phyloP scores from a whole-genome alignment of 2,329 filamentous ascomycete genomes.

The Arthrinium puccinioides region DNA sequence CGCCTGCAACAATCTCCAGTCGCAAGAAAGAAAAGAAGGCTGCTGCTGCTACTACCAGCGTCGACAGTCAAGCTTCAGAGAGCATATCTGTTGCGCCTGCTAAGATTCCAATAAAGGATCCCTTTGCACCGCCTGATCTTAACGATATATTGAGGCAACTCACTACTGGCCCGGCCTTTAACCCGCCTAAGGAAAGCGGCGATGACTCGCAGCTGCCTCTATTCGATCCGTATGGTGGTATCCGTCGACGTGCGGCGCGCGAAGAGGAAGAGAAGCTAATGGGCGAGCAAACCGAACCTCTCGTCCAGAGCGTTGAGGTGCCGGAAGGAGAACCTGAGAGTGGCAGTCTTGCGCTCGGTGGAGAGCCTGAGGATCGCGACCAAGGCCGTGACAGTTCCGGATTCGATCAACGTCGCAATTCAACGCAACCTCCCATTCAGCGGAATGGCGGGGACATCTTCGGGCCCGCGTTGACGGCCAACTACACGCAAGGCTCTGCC shows the following conservation, averaged over 20 bases:
- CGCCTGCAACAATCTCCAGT: conserved; percentile 14
- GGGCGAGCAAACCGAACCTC: conserved; percentile 39
- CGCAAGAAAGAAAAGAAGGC: conserved; percentile 21
- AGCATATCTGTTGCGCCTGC: conserved; percentile 1
- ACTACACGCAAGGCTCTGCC: conserved; percentile 40
- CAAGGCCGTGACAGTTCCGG: conserved; percentile 39
- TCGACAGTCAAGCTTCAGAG: conserved; percentile 7
- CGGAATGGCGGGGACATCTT: conserved; percentile 50
- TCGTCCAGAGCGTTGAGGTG: conserved; percentile 32
- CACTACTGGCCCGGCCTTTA: conserved; percentile 20
- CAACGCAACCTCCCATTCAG: conserved; percentile 72
- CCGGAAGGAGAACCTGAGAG: conserved; percentile 74
- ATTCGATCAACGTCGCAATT: conserved; percentile 54
- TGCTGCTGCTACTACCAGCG: conserved; percentile 10
- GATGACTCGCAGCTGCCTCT: conserved; percentile 56
- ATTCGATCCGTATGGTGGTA: conserved; percentile 76
- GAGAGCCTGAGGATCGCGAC: conserved; percentile 81
- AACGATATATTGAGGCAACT: conserved; percentile 16
- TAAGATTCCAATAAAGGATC: conserved; percentile 8
- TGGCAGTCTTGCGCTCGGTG: conserved; percentile 79
- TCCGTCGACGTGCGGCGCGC: conserved; percentile 70
- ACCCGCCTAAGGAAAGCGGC: conserved; percentile 10
- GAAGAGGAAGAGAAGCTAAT: conserved; percentile 58
- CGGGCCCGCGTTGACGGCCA: conserved; percentile 41
- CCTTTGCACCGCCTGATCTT: conserved; percentile 12